A percentile compares a stretch with the other conserved stretches of the same genome.
phyloP scores from a whole-genome alignment of 2,329 filamentous ascomycete species.

The Bipolaris gigantea region DNA sequence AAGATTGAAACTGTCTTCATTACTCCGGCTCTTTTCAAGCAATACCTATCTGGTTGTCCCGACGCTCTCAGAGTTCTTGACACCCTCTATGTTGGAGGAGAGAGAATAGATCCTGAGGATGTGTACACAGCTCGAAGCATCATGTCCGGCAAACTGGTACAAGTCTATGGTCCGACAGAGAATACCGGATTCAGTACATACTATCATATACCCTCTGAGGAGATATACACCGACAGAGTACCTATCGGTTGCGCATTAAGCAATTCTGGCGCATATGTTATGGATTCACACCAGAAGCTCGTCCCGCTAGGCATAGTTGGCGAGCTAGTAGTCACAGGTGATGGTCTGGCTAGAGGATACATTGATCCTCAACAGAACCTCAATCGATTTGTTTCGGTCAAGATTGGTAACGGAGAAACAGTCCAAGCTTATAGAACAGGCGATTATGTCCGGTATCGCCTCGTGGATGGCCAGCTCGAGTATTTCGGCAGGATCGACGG shows the following conservation, averaged over 20 bases:
- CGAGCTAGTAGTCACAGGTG: slow-evolving; percentile 29
- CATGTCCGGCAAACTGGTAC: too few relatives aligned
- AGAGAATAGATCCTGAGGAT: too few relatives aligned
- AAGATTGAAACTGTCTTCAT: not conserved
- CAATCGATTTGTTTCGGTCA: slow-evolving; percentile 3
- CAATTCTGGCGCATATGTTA: slow-evolving; percentile 2
- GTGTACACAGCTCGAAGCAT: too few relatives aligned
- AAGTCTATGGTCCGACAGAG: slow-evolving; percentile 25
- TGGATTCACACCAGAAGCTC: slow-evolving; percentile 2
- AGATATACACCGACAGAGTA: too few relatives aligned
- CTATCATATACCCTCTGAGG: too few relatives aligned
- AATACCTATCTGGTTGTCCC: too few relatives aligned
- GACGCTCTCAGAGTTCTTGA: too few relatives aligned
- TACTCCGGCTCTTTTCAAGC: not conserved
- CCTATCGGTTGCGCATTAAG: slow-evolving; percentile 44
- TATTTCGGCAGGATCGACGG: slow-evolving; percentile 24
- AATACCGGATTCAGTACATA: slow-evolving; percentile 26
- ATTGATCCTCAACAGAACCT: slow-evolving; percentile 23
- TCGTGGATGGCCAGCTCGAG: slow-evolving; percentile 17
- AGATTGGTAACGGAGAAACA: not conserved
- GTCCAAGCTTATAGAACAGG: slow-evolving; percentile 35
- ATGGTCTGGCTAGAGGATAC: slow-evolving; percentile 6
- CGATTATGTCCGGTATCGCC: slow-evolving; percentile 19
- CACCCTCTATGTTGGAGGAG: too few relatives aligned
- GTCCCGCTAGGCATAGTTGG: slow-evolving; percentile 22